Base-by-base conservation (phyloP, 306 rosid species). In the Benincasa hispida region DNA sequence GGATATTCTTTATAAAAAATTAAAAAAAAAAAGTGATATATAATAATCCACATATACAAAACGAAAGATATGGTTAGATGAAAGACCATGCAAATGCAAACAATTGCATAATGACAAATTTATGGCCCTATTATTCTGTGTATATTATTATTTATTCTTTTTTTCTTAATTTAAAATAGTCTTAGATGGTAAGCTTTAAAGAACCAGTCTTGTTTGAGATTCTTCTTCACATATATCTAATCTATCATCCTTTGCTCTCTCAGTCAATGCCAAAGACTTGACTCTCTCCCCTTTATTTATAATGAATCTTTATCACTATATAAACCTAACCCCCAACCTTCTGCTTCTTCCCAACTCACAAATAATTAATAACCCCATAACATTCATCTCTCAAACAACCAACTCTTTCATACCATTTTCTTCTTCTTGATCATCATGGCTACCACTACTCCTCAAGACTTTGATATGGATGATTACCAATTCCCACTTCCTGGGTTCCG, bases 401-500 rank as follows among this genome's bases (percentile, higher is more conserved):
- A 42, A 62, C 45, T 18, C 3, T 24, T 17, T 8, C 9, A 63
- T 22, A n/a, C n/a, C 56, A 5, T 2, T 17, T 0, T 34, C 48
- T 34, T 53, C 28, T 19, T 39, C 73, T 21, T 39, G 5, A 19
- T 7, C 1, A 56, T 54, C 66, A 75, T 56, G 75, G 32, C 51
- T 35, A 21, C 48, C 2, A 21, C 48, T 37, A 6, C 32, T 75
- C 22, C 63, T 75, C 67, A n/a, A 0, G 66, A 75, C 1, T 10
- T 25, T 7, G 66, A 75, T 5, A 21, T 37, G 35, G 79, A 58
- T 8, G 79, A 76, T 58, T 70, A 70, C 37, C 79, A 76, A 27
- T 41, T 76, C 25, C 85, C 82, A 79, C 93, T 91, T 61, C 98
- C 98, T 0, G 98, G 98, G 59, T 93, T 91, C 78, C 85, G 98